These are phyloP conservation scores for Cadophora luteo-olivacea DNA, from an alignment of 2,329 filamentous ascomycete genomes.

Conservation along the genomic window DNA sequence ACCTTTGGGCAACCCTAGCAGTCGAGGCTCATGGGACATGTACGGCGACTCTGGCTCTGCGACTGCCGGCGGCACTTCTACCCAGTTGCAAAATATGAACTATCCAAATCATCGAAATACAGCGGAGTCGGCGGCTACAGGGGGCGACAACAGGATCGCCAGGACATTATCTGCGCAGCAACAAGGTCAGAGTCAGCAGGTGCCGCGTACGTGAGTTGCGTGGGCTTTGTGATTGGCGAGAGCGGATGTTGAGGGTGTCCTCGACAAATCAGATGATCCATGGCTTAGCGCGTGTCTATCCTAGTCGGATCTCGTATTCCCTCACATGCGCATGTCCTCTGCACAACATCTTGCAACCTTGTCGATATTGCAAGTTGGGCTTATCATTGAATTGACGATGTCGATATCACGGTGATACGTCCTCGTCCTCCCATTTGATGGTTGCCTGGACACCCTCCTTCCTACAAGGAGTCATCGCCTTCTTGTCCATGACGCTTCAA, in stretches of 20 bases:
- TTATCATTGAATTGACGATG: conserved; percentile 16
- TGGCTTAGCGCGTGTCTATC: conserved; percentile 32
- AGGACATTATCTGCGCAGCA: conserved; percentile 38
- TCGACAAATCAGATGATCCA: conserved; percentile 38
- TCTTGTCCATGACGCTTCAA: conserved; percentile 5
- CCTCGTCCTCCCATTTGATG: conserved; percentile 17
- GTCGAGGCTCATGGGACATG: conserved; percentile 44
- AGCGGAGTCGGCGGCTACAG: conserved; percentile 36
- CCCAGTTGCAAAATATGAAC: conserved; percentile 31
- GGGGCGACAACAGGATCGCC: conserved; percentile 36
- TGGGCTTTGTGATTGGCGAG: conserved; percentile 34
- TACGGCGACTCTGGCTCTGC: conserved; percentile 43
- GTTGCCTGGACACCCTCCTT: conserved; percentile 24
- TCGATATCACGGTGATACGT: conserved; percentile 14
- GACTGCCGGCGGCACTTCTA: conserved; percentile 39
- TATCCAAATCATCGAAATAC: conserved; percentile 35
- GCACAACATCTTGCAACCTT: conserved; percentile 25
- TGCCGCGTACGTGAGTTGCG: conserved; percentile 39
- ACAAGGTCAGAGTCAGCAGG: conserved; percentile 41
- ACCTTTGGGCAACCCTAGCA: conserved; percentile 32
- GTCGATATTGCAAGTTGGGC: conserved; percentile 5
- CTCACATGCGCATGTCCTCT: conserved; percentile 34
- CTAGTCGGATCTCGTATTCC: conserved; percentile 34
- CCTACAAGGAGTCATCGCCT: background rate
- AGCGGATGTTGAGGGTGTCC: conserved; percentile 39